phyloP scores from a whole-genome alignment of 331 rosid genomes.

The Cydonia oblonga region DNA sequence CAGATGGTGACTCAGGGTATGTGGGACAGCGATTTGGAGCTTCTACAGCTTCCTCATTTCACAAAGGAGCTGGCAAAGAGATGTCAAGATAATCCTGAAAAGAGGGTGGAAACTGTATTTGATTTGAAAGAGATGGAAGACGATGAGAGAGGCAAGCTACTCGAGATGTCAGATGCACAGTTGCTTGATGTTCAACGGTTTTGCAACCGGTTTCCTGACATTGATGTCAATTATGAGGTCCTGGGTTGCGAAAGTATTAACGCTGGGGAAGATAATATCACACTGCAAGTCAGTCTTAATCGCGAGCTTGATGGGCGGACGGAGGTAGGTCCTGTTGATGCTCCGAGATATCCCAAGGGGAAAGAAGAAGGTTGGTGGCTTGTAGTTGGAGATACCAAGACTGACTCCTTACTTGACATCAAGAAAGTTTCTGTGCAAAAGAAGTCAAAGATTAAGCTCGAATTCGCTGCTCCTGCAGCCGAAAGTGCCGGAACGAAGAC shows the following conservation, averaged over 20 bases:
- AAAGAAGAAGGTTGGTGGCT: slow-evolving; percentile 99
- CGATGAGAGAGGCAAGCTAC: slow-evolving; percentile 57
- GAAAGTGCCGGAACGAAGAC: slow-evolving; percentile 50
- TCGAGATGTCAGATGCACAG: slow-evolving; percentile 65
- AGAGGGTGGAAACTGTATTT: slow-evolving; percentile 59
- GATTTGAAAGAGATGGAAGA: slow-evolving; percentile 84
- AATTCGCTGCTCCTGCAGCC: slow-evolving; percentile 46
- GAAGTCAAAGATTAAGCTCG: slow-evolving; percentile 62
- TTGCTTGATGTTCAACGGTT: slow-evolving; percentile 61
- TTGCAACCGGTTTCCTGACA: slow-evolving; percentile 77
- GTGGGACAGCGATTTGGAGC: slow-evolving; percentile 88
- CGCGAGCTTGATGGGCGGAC: slow-evolving; percentile 67
- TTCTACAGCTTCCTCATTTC: slow-evolving; percentile 62
- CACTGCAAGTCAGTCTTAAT: slow-evolving; percentile 61
- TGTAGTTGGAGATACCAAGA: slow-evolving; percentile 66
- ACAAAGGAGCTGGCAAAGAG: slow-evolving; percentile 70
- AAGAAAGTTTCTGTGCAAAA: slow-evolving; percentile 67
- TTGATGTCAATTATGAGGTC: slow-evolving; percentile 59
- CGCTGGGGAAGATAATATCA: slow-evolving; percentile 42
- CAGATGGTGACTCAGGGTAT: slow-evolving; percentile 92
- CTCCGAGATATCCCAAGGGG: slow-evolving; percentile 67
- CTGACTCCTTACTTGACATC: slow-evolving; percentile 60
- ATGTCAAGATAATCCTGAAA: slow-evolving; percentile 60
- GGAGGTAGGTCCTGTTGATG: slow-evolving; percentile 61
- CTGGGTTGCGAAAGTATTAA: background rate